Evolutionary conservation across 805 yeast genomes (phyloP).

Genomic region (Yamadazyma insecticola): DNA sequence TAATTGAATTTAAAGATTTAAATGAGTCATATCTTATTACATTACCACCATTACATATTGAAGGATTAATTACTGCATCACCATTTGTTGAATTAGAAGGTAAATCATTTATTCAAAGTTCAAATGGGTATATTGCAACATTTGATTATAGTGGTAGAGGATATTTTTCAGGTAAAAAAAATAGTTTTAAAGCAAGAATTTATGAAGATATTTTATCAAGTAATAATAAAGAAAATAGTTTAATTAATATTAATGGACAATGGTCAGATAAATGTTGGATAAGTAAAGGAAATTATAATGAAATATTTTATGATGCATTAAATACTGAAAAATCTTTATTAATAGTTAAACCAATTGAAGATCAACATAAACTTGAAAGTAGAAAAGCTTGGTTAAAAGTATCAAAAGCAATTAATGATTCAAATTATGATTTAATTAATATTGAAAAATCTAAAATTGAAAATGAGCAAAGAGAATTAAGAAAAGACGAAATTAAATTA

Average conservation of each 20-base stretch:
- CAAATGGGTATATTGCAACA: conserved; percentile 67
- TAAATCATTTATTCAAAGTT: conserved; percentile 75
- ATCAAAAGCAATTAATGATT: conserved; percentile 75
- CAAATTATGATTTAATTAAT: conserved; percentile 73
- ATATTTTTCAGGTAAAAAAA: conserved; percentile 92
- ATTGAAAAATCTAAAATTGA: conserved; percentile 75
- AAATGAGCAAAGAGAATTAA: conserved; percentile 75
- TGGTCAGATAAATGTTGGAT: conserved; percentile 81
- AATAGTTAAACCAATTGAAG: conserved; percentile 71
- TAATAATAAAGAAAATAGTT: conserved; percentile 53
- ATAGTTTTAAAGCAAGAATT: conserved; percentile 83
- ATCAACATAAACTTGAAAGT: conserved; percentile 77
- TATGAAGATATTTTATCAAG: conserved; percentile 49
- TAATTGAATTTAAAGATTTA: conserved; percentile 58
- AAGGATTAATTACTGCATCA: conserved; percentile 84
- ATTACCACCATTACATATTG: conserved; percentile 93
- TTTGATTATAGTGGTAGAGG: conserved; percentile 91
- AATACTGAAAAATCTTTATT: conserved; percentile 50
- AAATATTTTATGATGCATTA: conserved; percentile 61
- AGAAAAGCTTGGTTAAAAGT: conserved; percentile 89
- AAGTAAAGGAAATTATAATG: conserved; percentile 49
- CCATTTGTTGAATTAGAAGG: conserved; percentile 96
- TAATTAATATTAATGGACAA: conserved; percentile 82
- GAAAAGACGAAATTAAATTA: conserved; percentile 64
- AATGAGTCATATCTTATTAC: conserved; percentile 73